These are phyloP conservation scores for Aeschynomene evenia DNA, from an alignment of 306 rosid genomes.

Conservation along the genomic window DNA sequence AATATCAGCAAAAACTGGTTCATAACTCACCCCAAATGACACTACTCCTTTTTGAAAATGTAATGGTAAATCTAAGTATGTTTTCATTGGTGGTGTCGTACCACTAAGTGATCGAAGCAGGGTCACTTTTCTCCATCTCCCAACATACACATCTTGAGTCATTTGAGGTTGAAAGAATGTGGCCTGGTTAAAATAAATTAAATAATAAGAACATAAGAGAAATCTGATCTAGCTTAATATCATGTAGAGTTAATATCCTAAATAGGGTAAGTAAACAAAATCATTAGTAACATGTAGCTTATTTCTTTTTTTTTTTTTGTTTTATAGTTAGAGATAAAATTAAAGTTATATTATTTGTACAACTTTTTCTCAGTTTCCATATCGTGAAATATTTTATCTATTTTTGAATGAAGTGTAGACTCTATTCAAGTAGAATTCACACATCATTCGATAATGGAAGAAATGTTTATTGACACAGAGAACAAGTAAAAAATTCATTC, in stretches of 20 bases:
- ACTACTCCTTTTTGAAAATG: constrained; percentile 73
- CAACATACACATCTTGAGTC: constrained; percentile 75
- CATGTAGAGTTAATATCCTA: background rate
- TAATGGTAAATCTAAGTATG: constrained; percentile 71
- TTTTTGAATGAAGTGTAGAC: no score
- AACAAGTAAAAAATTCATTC: no score
- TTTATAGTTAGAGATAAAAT: no score
- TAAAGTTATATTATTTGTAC: no score
- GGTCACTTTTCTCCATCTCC: constrained; percentile 91
- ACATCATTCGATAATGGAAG: no score
- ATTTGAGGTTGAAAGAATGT: constrained; percentile 96
- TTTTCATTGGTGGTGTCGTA: constrained; percentile 93
- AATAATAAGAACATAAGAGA: constrained; percentile 28
- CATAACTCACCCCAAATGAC: constrained; percentile 91
- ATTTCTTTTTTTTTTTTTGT: background rate
- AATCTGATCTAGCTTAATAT: constrained; percentile 23
- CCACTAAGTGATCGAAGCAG: constrained; percentile 97
- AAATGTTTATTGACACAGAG: no score
- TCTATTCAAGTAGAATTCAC: no score
- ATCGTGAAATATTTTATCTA: no score
- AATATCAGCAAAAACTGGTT: constrained; percentile 85
- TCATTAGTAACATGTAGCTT: background rate
- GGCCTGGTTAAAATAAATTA: constrained; percentile 66
- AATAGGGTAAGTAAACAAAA: constrained; percentile 16
- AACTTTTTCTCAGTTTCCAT: no score